Evolutionary conservation across 805 yeast genomes (phyloP).

Genomic region (Yarrowia keelungensis): DNA sequence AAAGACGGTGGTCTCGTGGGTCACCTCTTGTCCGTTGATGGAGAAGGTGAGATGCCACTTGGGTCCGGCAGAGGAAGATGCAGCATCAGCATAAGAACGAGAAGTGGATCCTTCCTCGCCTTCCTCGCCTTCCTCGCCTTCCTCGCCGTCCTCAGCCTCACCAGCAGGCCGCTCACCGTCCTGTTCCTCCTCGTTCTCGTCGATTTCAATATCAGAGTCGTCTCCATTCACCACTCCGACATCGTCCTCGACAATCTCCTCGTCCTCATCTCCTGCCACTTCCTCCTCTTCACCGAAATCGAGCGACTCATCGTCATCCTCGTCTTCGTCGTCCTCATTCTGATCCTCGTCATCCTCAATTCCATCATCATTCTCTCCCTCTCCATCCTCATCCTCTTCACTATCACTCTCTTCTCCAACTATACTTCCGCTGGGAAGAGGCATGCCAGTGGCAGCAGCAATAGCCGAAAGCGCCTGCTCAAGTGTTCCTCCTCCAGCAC

Average conservation of each 20-base stretch:
- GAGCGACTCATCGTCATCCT: conserved; percentile 13
- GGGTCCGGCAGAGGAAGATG: conserved; percentile 33
- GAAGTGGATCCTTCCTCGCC: conserved; percentile 23
- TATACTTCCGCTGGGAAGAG: conserved; percentile 13
- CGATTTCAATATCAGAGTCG: conserved; percentile 39
- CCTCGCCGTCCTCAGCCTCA: conserved; percentile 12
- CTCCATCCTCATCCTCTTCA: conserved; percentile 16
- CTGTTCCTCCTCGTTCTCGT: conserved; percentile 29
- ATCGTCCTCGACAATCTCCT: conserved; percentile 43
- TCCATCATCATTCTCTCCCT: conserved; percentile 41
- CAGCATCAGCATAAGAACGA: conserved; percentile 20
- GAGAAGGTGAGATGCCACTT: conserved; percentile 62
- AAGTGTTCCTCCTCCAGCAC: conserved; percentile 34
- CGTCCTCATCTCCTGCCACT: conserved; percentile 40
- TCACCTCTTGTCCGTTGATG: conserved; percentile 63
- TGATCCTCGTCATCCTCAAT: conserved; percentile 41
- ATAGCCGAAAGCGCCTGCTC: conserved; percentile 42
- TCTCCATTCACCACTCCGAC: conserved; percentile 42
- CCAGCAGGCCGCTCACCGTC: neutral
- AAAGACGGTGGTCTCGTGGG: conserved; percentile 72
- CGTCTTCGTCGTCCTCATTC: conserved; percentile 35
- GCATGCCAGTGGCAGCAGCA: conserved; percentile 41
- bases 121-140: conserved; percentile 18
- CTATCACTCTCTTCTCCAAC: conserved; percentile 8
- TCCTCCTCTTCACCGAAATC: conserved; percentile 26